Percentiles rank a stretch among this genome's conserved stretches.
Evolutionary conservation across 2,329 filamentous ascomycete genomes (phyloP).

Genomic region (Fonsecaea erecta): DNA sequence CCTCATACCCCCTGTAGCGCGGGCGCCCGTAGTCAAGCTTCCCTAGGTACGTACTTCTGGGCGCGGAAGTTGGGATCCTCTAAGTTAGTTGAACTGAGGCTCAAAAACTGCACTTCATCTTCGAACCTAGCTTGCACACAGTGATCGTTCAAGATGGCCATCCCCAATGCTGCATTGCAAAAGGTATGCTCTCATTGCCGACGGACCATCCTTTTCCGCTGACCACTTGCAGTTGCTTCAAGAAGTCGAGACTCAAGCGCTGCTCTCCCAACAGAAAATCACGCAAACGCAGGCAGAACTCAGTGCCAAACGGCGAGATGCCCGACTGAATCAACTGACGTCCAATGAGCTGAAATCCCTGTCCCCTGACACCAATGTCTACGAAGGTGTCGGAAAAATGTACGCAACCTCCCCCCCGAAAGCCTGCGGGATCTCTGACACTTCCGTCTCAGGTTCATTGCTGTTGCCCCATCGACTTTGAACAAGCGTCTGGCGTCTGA

Average conservation of each 20-base stretch:
- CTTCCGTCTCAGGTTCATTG: conserved; percentile 75
- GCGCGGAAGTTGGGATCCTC: background rate
- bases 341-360: conserved; percentile 79
- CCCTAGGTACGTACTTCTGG: background rate
- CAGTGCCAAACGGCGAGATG: conserved; percentile 81
- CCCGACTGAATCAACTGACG: conserved; percentile 85
- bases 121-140: background rate
- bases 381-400: conserved; percentile 98
- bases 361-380: conserved; percentile 76
- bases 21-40: background rate
- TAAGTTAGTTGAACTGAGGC: conserved; percentile 3
- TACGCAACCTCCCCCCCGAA: conserved; percentile 52
- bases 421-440: background rate
- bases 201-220: conserved; percentile 11
- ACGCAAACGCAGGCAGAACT: conserved; percentile 83
- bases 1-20: background rate
- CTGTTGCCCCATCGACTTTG: conserved; percentile 72
- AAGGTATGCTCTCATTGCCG: conserved; percentile 64
- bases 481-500: conserved; percentile 77
- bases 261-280: conserved; percentile 90
- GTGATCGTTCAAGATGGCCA: conserved; percentile 69
- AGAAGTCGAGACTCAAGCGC: conserved; percentile 90
- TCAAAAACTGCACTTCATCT: conserved; percentile 11
- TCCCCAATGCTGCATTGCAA: conserved; percentile 89
- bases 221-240: conserved; percentile 70